Evolutionary conservation across 1,284 basidiomycete genomes (phyloP), one percentile per base, ranked within the genome.

Genomic region (Lentinula novae-zelandiae): DNA sequence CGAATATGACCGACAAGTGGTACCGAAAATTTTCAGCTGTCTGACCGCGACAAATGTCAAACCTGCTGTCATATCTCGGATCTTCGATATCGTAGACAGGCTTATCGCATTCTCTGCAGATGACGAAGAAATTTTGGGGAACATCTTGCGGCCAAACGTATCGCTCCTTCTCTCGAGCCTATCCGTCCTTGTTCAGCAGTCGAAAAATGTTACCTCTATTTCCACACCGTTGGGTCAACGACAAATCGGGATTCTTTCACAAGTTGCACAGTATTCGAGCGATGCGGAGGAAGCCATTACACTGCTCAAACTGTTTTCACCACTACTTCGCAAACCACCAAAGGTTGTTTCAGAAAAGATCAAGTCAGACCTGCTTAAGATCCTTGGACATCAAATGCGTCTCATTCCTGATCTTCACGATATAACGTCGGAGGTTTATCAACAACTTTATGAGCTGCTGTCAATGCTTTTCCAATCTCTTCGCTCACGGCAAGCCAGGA

Each of bases 31-130:
- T 1, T 95, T 92, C 71, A 85, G 85, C 57, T 95, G 93, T 68
- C 78, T 99, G 36, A 78, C 89, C 1, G 90, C 91, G 2, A 81
- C 85, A 5, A 92, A 90, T 65, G 95, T 98, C 72, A 98, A 98
- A 74, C 87, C 94, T 0, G 75, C 85, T 0, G 94, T 98, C 12
- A 79, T 97, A 38, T 82, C 82, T 6, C 84, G 85, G 57, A 82
- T 98, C 7, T 91, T 98, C 66, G 96, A 98, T 69, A 89, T 97
- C 60, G 79, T 96, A 48, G 93, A 96, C 58, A 81, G 82, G 31
- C 73, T 97, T 0, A 76, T 98, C 22, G 76, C 73, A 6, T 80
- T 85, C 49, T 82, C 89, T 9, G 70, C 75, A 0, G 73, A 77
- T 4, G 82, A 89, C 56, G 76, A 77, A 10, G 68, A 69, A 10